Conservation (phyloP, 306 rosid genomes). For the Cyclanthera cordifolia region DNA sequence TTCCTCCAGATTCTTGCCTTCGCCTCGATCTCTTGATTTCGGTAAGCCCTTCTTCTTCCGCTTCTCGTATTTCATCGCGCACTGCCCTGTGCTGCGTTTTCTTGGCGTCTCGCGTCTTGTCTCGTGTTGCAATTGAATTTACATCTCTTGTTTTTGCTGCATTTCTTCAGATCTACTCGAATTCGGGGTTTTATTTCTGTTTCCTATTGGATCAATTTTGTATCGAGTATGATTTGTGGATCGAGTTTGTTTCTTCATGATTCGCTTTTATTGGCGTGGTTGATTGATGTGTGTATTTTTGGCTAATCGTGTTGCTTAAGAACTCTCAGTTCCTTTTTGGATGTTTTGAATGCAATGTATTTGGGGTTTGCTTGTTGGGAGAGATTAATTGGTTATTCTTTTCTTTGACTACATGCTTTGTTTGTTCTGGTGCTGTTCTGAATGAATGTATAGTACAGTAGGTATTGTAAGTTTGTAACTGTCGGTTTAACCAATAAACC, state of each 20-base stretch:
- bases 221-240: not conserved
- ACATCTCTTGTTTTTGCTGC: not conserved
- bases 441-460: not conserved
- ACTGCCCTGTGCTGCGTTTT: not conserved
- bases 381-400: not conserved
- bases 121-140: not conserved
- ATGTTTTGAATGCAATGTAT: too few relatives aligned
- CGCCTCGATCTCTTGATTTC: not conserved
- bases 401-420: not conserved
- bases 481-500: conserved; percentile 2
- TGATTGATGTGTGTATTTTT: not conserved
- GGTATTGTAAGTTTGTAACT: not conserved
- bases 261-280: not conserved
- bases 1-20: not conserved
- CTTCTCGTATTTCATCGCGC: not conserved
- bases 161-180: conserved; percentile 8
- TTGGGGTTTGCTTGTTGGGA: conserved; percentile 1
- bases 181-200: not conserved
- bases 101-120: not conserved
- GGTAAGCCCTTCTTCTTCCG: not conserved
- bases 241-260: not conserved
- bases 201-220: not conserved
- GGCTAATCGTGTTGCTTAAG: not conserved
- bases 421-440: conserved; percentile 1
- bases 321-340: not conserved